These are phyloP conservation scores for Auriscalpium vulgare DNA, from an alignment of 768 basidiomycete genomes.

Conservation along the genomic window DNA sequence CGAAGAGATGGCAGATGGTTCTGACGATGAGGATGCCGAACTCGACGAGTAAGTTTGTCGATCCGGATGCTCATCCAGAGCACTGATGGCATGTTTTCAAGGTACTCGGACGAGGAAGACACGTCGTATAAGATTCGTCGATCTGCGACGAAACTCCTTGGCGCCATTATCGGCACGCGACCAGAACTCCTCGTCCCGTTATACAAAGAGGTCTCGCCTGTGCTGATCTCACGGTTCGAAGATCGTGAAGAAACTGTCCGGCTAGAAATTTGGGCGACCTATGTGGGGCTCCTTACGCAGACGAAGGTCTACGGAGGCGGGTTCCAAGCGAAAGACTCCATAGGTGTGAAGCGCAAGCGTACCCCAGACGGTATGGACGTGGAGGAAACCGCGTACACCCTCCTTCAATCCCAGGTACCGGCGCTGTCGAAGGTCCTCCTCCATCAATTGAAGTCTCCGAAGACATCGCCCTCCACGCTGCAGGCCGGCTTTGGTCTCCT, in stretches of 20 bases:
- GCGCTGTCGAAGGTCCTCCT: conserved; percentile 72
- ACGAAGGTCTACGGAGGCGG: conserved; percentile 72
- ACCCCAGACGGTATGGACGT: conserved; percentile 69
- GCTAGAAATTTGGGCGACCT: conserved; percentile 87
- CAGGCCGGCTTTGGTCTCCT: conserved; percentile 85
- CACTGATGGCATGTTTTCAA: conserved; percentile 22
- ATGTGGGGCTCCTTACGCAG: conserved; percentile 74
- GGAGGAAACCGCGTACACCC: conserved; percentile 61
- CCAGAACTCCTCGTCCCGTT: conserved; percentile 76
- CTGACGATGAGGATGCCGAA: conserved; percentile 75
- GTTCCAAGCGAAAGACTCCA: conserved; percentile 43
- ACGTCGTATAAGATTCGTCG: conserved; percentile 96
- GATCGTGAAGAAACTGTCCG: conserved; percentile 95
- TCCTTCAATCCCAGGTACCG: conserved; percentile 72
- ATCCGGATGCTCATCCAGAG: conserved; percentile 4
- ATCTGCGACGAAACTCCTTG: conserved; percentile 83
- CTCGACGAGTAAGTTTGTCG: conserved; percentile 51
- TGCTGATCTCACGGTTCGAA: conserved; percentile 83
- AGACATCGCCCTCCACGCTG: conserved; percentile 66
- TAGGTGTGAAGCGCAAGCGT: conserved; percentile 65
- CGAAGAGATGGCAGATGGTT: conserved; percentile 53
- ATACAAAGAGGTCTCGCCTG: conserved; percentile 80
- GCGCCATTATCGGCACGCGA: conserved; percentile 80
- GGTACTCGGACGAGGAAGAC: conserved; percentile 97
- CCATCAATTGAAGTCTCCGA: conserved; percentile 77